phyloP scores from a whole-genome alignment of 2,329 filamentous ascomycete species.

The Botrytis porri region DNA sequence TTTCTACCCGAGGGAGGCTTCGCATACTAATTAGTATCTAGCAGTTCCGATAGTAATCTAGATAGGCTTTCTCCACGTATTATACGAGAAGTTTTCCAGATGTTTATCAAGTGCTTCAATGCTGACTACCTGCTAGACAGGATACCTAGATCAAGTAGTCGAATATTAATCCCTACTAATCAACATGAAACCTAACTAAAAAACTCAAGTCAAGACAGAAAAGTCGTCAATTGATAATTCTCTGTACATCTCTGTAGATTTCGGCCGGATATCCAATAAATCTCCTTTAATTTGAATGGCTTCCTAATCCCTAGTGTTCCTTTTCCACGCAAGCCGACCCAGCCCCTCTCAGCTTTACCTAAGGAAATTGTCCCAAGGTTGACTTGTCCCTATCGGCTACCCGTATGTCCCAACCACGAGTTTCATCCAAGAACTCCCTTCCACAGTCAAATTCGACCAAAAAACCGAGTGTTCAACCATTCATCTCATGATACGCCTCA shows the following conservation, averaged over 20 bases:
- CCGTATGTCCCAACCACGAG: conserved; percentile 15
- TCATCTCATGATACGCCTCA: conserved; percentile 18
- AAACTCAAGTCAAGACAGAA: background rate
- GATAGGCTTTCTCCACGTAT: background rate
- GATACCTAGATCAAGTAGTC: background rate
- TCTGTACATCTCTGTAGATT: background rate
- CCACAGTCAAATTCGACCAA: conserved; percentile 13
- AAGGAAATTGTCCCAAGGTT: background rate
- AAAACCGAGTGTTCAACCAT: conserved; percentile 14
- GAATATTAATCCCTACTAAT: background rate
- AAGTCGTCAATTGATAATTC: background rate
- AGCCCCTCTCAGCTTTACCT: background rate
- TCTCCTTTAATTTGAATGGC: conserved; percentile 4
- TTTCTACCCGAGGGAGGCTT: background rate
- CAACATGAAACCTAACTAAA: background rate
- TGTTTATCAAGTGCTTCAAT: background rate
- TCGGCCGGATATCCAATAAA: conserved; percentile 9
- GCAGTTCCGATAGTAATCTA: background rate
- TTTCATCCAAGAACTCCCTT: conserved; percentile 20
- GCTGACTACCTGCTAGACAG: background rate
- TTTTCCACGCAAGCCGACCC: conserved; percentile 15
- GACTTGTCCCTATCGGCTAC: conserved; percentile 8
- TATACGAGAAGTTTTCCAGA: background rate
- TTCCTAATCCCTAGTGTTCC: conserved; percentile 4
- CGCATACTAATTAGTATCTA: background rate